A percentile compares a stretch with the other conserved stretches of the same genome.
Evolutionary conservation across 805 yeast species (phyloP).

Genomic region (Sugiyamaella lignohabitans): DNA sequence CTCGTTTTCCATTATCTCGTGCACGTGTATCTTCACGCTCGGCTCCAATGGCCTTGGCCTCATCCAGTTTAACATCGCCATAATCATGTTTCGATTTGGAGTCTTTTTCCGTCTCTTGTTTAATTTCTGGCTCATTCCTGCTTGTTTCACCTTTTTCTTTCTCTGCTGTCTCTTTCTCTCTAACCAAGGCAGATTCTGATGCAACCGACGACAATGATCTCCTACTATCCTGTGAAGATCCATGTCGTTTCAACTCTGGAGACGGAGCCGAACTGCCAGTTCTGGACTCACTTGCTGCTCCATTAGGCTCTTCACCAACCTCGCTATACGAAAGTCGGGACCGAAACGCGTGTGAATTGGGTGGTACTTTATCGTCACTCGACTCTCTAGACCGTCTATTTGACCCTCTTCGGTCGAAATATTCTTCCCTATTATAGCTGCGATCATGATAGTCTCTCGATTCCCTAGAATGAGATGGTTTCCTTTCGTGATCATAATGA

Average conservation of each 20-base stretch:
- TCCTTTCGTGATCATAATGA: not conserved
- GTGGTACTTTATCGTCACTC: conserved; percentile 1
- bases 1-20: too few species aligned
- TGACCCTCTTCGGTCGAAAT: conserved; percentile 1
- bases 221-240: too few species aligned
- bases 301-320: not conserved
- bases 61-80: not conserved
- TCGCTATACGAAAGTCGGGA: not conserved
- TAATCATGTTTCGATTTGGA: not conserved
- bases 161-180: not conserved
- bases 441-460: conserved; percentile 3
- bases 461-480: not conserved
- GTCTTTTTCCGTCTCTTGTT: too few species aligned
- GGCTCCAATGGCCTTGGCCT: too few species aligned
- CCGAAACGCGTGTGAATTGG: not conserved
- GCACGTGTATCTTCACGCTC: too few species aligned
- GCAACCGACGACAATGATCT: too few species aligned
- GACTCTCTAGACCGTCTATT: conserved; percentile 2
- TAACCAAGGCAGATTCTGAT: too few species aligned
- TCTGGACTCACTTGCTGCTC: not conserved
- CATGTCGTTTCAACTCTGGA: too few species aligned
- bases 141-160: too few species aligned
- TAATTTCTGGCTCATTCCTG: too few species aligned
- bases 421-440: conserved; percentile 1
- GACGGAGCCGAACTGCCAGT: not conserved